Base-by-base conservation (phyloP, 2,329 filamentous ascomycete species). In the Sclerotinia trifoliorum region DNA sequence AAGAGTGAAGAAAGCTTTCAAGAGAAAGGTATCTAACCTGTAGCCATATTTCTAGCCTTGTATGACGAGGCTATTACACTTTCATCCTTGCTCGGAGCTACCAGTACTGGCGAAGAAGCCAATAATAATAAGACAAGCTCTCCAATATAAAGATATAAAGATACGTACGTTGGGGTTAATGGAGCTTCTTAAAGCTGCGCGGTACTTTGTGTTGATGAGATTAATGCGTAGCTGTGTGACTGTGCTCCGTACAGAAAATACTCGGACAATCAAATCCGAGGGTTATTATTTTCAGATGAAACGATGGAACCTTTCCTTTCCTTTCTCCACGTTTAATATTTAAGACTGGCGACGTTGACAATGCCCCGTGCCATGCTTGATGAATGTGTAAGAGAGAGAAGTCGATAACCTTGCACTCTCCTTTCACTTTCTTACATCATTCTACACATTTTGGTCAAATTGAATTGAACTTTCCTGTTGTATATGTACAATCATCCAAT, bases 11-110 rank as follows among this genome's bases (percentile, higher is more conserved):
- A 61, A 58, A 19, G 60, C 26, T 56, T 56, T 24, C 55, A 44
- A 39, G 15, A 35, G 4, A 3, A 51, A 19, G 32, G 52, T 32
- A 39, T 29, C 69, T 70, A 70, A 76, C 75, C 75, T 72, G 75
- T 72, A 68, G 74, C 73, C 75, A 77, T 76, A 55, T 56, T 70
- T 68, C 73, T 72, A 76, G 74, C 73, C 74, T 73, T 66, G 71
- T 66, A 68, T 61, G 65, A 68, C 70, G 70, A 71, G 70, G 70
- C 67, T 74, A 73, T 67, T 69, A 69, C 42, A 55, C 66, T 68
- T 68, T 71, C 70, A 73, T 73, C 52, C 65, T 60, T 46, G 32
- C n/a, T 26, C 44, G 3, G 48, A 48, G 58, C 21, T 32, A 11
- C 13, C 44, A 32, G 13, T 21, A 17, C 21, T 51, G n/a, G 7